Conservation (phyloP, 2,329 filamentous ascomycete genomes). For the Cephalotrichum gorgonifer region DNA sequence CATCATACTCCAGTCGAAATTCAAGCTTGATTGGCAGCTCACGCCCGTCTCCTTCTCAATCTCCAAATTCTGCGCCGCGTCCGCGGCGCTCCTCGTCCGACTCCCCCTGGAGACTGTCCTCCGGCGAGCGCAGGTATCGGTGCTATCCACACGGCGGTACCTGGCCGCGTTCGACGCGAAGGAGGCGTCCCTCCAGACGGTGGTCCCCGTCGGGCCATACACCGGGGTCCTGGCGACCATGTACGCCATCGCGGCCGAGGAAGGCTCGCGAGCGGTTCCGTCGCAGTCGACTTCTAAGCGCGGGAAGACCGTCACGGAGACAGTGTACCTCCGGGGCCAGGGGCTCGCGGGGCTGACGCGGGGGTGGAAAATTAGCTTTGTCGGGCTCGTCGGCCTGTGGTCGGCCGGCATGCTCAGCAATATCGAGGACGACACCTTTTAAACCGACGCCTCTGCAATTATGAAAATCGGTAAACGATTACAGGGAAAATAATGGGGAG, state of each 20-base stretch:
- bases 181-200: conserved; percentile 49
- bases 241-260: conserved; percentile 74
- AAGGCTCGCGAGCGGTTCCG: conserved; percentile 46
- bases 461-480: not conserved
- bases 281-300: not conserved
- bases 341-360: conserved; percentile 59
- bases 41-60: conserved; percentile 76
- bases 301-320: conserved; percentile 16
- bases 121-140: conserved; percentile 73
- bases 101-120: conserved; percentile 88
- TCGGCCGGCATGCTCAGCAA: conserved; percentile 53
- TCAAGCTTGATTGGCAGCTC: conserved; percentile 71
- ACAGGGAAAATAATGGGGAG: not conserved
- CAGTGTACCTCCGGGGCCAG: conserved; percentile 49
- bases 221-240: conserved; percentile 84
- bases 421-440: conserved; percentile 22
- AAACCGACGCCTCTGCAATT: not conserved
- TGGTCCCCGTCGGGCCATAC: conserved; percentile 73
- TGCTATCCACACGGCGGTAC: conserved; percentile 47
- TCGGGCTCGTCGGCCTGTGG: conserved; percentile 67
- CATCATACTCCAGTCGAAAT: conserved; percentile 72
- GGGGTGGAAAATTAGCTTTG: conserved; percentile 70
- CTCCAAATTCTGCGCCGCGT: conserved; percentile 70
- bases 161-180: conserved; percentile 34
- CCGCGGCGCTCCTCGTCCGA: conserved; percentile 72